phyloP scores from a whole-genome alignment of 495 filamentous ascomycete species.

The Aspergillus nanangensis region DNA sequence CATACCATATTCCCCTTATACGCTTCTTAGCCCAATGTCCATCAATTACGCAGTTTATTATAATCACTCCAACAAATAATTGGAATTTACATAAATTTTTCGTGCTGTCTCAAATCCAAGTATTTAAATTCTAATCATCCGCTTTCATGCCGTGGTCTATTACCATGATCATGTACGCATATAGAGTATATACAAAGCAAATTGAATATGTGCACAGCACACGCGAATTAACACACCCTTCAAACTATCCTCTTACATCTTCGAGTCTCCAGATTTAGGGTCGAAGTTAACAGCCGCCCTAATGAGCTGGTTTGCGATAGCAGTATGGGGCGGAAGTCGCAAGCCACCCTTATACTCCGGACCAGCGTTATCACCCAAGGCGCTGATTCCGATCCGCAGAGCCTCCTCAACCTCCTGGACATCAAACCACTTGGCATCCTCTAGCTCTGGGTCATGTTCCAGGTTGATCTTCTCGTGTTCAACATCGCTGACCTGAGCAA shows the following conservation, averaged over 20 bases:
- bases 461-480: constrained; percentile 76
- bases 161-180: background rate
- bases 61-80: too few relatives aligned
- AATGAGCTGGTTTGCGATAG: constrained; percentile 75
- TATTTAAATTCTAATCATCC: too few relatives aligned
- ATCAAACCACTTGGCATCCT: constrained; percentile 81
- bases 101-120: too few relatives aligned
- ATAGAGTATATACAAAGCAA: constrained; percentile 5
- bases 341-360: constrained; percentile 66
- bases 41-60: too few relatives aligned
- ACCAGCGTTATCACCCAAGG: constrained; percentile 59
- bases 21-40: background rate
- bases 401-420: constrained; percentile 58
- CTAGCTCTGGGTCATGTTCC: constrained; percentile 85
- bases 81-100: too few relatives aligned
- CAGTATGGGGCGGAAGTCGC: constrained; percentile 68
- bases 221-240: background rate
- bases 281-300: constrained; percentile 45
- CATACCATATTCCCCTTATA: too few relatives aligned
- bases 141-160: constrained; percentile 4
- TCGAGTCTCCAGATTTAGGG: constrained; percentile 35
- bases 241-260: constrained; percentile 23
- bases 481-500: constrained; percentile 74
- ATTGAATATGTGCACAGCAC: background rate
- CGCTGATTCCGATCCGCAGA: constrained; percentile 54